phyloP scores from a whole-genome alignment of 2,329 filamentous ascomycete genomes.

The Cordyceps javanica region DNA sequence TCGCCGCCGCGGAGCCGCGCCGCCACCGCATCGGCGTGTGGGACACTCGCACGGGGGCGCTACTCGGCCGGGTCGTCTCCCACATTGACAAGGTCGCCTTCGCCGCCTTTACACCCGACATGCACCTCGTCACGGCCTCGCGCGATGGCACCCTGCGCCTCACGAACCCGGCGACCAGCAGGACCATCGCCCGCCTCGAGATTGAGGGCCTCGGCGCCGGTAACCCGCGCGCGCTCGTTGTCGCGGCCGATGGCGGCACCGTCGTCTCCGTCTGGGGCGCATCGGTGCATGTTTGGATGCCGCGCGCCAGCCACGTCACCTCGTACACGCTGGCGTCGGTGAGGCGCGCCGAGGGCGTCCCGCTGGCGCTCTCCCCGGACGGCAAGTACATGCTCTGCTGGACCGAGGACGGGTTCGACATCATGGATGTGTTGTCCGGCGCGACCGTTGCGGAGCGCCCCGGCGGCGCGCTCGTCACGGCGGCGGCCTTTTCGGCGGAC shows the following conservation, averaged over 20 bases:
- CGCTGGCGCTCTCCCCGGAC: conserved; percentile 33
- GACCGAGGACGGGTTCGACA: conserved; percentile 36
- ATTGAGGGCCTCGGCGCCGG: conserved; percentile 21
- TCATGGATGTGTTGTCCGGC: conserved; percentile 32
- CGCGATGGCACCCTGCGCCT: conserved; percentile 33
- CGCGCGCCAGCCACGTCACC: conserved; percentile 25
- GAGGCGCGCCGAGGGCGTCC: conserved; percentile 34
- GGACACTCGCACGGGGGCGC: conserved; percentile 24
- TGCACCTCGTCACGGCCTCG: conserved; percentile 29
- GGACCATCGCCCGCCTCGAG: conserved; percentile 32
- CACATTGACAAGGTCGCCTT: conserved; percentile 34
- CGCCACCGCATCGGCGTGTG: conserved; percentile 26
- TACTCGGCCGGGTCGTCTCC: conserved; percentile 26
- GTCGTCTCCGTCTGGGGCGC: conserved; percentile 34
- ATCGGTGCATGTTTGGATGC: conserved; percentile 32
- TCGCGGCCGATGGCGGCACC: conserved; percentile 28
- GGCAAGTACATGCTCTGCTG: conserved; percentile 31
- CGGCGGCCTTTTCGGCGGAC: conserved; percentile 30
- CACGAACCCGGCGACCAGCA: conserved; percentile 25
- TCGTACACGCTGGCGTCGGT: conserved; percentile 30
- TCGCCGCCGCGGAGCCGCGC: conserved; percentile 26
- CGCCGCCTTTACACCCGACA: conserved; percentile 28
- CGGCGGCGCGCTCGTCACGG: conserved; percentile 25
- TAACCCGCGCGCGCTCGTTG: conserved; percentile 28
- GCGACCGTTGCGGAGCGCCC: conserved; percentile 23